These are phyloP conservation scores for Lentinus brumalis DNA, from an alignment of 768 basidiomycete genomes.

Conservation along the genomic window DNA sequence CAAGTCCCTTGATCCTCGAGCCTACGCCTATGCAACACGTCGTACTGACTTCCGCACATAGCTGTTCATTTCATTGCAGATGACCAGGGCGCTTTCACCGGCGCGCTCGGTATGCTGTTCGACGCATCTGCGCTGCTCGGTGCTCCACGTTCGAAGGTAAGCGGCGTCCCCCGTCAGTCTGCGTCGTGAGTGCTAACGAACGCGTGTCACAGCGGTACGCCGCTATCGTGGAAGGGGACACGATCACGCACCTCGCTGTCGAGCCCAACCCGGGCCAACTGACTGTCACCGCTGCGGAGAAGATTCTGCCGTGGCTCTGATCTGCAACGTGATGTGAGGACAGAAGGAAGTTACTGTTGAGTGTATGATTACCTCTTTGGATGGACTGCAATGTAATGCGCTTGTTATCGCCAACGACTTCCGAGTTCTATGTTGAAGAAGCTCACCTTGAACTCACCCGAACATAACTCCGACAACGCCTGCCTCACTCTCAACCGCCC, in stretches of 20 bases:
- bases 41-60: conserved; percentile 4
- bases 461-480: too few relatives aligned
- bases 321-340: not conserved
- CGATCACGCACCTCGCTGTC: conserved; percentile 59
- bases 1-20: too few relatives aligned
- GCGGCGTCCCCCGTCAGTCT: not conserved
- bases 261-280: conserved; percentile 42
- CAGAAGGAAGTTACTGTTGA: not conserved
- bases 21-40: too few relatives aligned
- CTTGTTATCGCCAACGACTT: not conserved
- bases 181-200: not conserved
- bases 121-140: conserved; percentile 61
- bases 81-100: conserved; percentile 55
- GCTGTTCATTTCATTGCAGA: conserved; percentile 47
- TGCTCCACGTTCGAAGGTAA: conserved; percentile 58
- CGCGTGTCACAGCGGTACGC: conserved; percentile 51
- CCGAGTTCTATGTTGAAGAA: not conserved
- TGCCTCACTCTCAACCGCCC: too few relatives aligned
- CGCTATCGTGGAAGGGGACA: conserved; percentile 66
- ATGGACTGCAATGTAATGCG: not conserved
- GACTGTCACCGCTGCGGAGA: conserved; percentile 45
- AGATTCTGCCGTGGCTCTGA: conserved; percentile 37
- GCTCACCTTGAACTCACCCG: not conserved
- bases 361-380: not conserved
- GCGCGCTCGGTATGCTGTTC: conserved; percentile 44